Evolutionary conservation across 371 early-diverging fungal genomes (phyloP), one percentile per base, ranked within the genome.

Genomic region (Mucor ambiguus): DNA sequence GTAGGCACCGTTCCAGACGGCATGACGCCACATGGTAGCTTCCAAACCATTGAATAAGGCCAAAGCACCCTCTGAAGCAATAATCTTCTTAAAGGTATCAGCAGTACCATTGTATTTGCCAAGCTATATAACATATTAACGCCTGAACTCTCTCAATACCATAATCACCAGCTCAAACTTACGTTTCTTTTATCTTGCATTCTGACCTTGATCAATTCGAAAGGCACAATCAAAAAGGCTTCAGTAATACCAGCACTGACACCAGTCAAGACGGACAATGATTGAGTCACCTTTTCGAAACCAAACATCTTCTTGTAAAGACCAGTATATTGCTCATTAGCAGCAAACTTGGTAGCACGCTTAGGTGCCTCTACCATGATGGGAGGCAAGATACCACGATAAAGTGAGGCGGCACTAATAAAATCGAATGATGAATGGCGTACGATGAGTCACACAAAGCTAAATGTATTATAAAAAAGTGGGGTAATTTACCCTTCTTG

Each of bases 311-410:
- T 85, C 75, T 82, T 89, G 76, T 87, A 93, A 67, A 92, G 73
- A 20, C 80, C 75, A 6, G 88, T 87, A 70, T 93, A 95, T 78
- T 93, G 92, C 76, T 95, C 97, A 73, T 97, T 97, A 46, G 96
- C 91, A 16, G 95, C 92, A 84, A 98, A 97, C 77, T 98, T 98
- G 78, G 93, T 96, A 14, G 97, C 96, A 61, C 98, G 90, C 85
- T 98, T 98, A 20, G 98, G 98, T 52, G 98, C 98, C 83, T 98
- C 98, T 2, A 98, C 96, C 82, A 97, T 81, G 75, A 98, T 95
- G 5, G 98, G 98, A 22, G 98, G 95, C 37, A 95, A 70, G 66
- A 98, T 97, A 52, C 98, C 98, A 64, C 98, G 89, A 79, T 98
- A 98, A 48, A 98, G 85, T 10, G 90, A 83, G 30, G 83, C 85